Evolutionary conservation across 2,329 filamentous ascomycete genomes (phyloP), one percentile per base, ranked within the genome.

Genomic region (Sporothrix curviconia): DNA sequence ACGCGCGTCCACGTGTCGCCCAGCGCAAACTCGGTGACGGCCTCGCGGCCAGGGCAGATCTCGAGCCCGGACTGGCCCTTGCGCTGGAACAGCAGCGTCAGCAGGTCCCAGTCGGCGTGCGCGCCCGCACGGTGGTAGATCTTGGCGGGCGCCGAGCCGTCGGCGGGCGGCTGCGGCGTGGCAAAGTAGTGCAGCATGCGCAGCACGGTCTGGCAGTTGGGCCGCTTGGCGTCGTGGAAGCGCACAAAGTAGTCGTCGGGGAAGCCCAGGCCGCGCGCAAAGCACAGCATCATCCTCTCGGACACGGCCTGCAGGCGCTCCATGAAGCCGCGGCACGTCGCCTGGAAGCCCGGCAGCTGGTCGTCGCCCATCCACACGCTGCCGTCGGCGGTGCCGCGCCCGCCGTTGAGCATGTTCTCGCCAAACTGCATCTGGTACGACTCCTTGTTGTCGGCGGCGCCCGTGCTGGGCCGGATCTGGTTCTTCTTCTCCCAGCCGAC

Each of bases 1-100:
- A 87, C 76, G 59, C 81, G 81, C 9, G 83, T 86, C 84, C 84
- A 87, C 0, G 69, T 69, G 64, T 86, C 82, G 1, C 81, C 80
- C 46, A 77, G 74, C 0, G 77, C 83, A 61, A 83, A 85, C 3
- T 76, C 74, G 0, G 82, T 85, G 7, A 79, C 76, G 3, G 75
- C 78, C 66, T 86, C 83, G 15, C 83, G 73, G 0, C 83, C 83
- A 0, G 83, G 83, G 63, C 83, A 86, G 56, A 86, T 84, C 66
- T 86, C 83, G 3, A 87, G 70, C 0, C 83, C 83, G 25, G 74
- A 78, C 66, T 86, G 80, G 0, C 81, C 82, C 0, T 76, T 72
- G 3, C 78, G 76, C 64, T 86, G 83, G 67, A 86, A 86, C 4
- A 87, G 72, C 39, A 87, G 69, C 0, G 83, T 86, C 22, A 86